These are phyloP conservation scores for Hyaloscypha variabilis DNA, from an alignment of 495 filamentous ascomycete genomes.

Conservation along the genomic window DNA sequence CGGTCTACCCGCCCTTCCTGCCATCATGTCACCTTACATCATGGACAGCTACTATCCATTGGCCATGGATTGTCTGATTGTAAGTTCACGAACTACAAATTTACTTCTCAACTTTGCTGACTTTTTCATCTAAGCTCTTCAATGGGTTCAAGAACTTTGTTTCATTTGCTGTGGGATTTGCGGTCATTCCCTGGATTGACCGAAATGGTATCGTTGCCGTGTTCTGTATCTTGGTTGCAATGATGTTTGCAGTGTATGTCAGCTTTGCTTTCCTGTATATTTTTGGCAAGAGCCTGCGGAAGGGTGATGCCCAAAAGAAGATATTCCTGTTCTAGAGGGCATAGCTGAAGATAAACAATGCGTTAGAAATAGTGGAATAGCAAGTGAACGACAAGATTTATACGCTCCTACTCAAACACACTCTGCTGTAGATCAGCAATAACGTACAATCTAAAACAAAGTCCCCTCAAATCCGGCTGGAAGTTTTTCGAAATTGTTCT, in stretches of 20 bases:
- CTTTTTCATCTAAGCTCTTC: background rate
- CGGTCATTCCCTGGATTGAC: background rate
- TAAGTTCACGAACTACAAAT: background rate
- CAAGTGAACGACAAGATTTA: too few relatives aligned
- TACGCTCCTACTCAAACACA: too few relatives aligned
- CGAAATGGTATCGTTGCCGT: background rate
- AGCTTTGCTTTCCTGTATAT: background rate
- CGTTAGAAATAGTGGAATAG: too few relatives aligned
- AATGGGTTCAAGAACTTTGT: conserved; percentile 1
- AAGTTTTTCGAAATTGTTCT: too few relatives aligned
- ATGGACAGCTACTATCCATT: conserved; percentile 1
- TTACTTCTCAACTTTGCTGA: background rate
- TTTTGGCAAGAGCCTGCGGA: background rate
- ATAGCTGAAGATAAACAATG: too few relatives aligned
- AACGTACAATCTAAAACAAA: too few relatives aligned
- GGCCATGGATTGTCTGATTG: background rate
- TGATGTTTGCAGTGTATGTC: background rate
- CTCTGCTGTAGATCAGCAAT: too few relatives aligned
- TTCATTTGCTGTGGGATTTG: background rate
- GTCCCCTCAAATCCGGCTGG: too few relatives aligned
- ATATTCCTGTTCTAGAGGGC: background rate
- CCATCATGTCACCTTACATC: background rate
- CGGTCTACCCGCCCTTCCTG: background rate
- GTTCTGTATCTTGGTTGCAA: background rate
- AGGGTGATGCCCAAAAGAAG: background rate